Base-by-base conservation (phyloP, 2,329 filamentous ascomycete genomes). In the Volutella citrinella region DNA sequence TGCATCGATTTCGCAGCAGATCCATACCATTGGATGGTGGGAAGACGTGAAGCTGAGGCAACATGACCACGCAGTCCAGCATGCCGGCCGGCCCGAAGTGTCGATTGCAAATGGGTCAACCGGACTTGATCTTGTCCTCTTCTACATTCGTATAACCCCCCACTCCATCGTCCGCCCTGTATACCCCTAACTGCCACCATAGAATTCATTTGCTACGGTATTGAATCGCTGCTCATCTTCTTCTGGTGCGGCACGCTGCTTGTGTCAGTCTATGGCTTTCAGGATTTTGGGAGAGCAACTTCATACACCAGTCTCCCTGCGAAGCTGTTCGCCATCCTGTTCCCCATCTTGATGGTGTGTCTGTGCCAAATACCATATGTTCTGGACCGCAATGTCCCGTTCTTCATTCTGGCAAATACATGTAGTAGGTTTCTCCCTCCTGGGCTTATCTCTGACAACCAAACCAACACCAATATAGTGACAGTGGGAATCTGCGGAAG, bases 161-260 rank as follows among this genome's bases (percentile, higher is more conserved):
- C 10, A 4, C 19, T 22, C 16, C 3, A 7, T 10, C 2, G 5
- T 1, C 4, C 9, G 7, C n/a, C 11, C 6, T 10, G 15, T 4
- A 12, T 15, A 5, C 5, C 13, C 10, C 20, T 22, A 22, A 19
- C 10, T 2, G 30, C 20, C 7, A 8, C 11, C 13, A 15, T 18
- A 74, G 70, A 73, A 46, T 72, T 66, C 30, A 72, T 72, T 38
- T 61, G 59, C 19, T 74, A 74, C 45, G 72, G 70, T 50, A 66
- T 68, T n/a, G 66, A 72, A 48, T 56, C 66, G 8, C 50, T 71
- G 19, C 56, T 70, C 20, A 56, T 67, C 6, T 51, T 72, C 6
- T 70, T 66, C 34, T 74, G 70, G 68, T 69, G 51, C 31, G 52
- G 40, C 5, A 32, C 38, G 10, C 22, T 42, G 12, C 31, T 42